Base-by-base conservation (phyloP, 305 asterid species). In the Salvia sclarea region DNA sequence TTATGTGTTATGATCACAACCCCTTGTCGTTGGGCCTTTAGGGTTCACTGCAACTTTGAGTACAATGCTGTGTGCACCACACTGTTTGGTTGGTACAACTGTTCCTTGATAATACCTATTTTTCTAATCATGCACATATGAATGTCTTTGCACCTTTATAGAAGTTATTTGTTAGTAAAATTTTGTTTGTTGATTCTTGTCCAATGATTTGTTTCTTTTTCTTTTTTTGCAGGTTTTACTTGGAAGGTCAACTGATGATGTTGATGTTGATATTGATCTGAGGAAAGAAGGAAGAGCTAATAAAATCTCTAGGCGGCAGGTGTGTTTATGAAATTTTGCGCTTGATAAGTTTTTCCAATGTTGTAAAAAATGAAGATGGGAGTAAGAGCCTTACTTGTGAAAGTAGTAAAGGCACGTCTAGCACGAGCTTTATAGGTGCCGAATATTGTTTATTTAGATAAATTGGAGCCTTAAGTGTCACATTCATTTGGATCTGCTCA, bases 291-390 rank as follows among this genome's bases (percentile, higher is more conserved):
- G 99, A 30, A 86, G 83, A 64, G 99, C 99, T 64, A 91, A 94
- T 81, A 91, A 86, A 81, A 85, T 94, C 70, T 94, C 99, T 55
- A 85, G 99, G 76, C 90, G 95, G 33, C 99, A 94, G 97, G 98
- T 94, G 70, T 61, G 61, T 45, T 72, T 71, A 25, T 72, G 30
- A 20, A 57, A 28, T 25, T 64, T 64, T 66, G 20, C 50, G 49
- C 68, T 75, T 24, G 20, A 35, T 18, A 24, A 33, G 13, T 49
- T 66, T 47, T 28, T 5, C 12, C 60, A 2, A 25, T 3, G 9
- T 67, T 49, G 22, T 52, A 57, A 2, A 41, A 22, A 64, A 47
- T 50, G 62, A 62, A n/a, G 47, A 43, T 37, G 57, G 43, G 40
- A 11, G 31, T 61, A 41, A 47, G 45, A 28, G 41, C 57, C 58